Conservation (phyloP, 108 stramenopile species). For the Fragilaria radians region DNA sequence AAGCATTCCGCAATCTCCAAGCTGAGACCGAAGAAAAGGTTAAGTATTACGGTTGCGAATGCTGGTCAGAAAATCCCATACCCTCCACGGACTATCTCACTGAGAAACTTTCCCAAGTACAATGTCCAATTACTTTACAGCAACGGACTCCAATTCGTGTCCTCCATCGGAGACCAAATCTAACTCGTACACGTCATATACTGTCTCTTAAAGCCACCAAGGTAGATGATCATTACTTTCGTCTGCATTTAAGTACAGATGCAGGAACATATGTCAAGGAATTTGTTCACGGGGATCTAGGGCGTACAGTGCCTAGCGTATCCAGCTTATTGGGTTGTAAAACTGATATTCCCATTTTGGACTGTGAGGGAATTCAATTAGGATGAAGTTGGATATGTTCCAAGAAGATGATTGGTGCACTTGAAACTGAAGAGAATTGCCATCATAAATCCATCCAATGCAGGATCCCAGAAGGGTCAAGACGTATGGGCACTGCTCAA, state of each 20-base stretch:
- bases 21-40: constrained; percentile 75
- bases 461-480: too few relatives aligned
- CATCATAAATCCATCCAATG: too few relatives aligned
- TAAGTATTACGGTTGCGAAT: constrained; percentile 74
- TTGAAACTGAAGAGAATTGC: too few relatives aligned
- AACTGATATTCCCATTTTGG: constrained; percentile 66
- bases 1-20: constrained; percentile 49
- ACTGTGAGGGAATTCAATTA: constrained; percentile 69
- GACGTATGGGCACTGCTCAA: too few relatives aligned
- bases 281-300: constrained; percentile 83
- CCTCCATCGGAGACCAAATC: constrained; percentile 65
- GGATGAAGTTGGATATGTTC: not conserved
- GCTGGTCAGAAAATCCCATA: constrained; percentile 48
- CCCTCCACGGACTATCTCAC: constrained; percentile 15
- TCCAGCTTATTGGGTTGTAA: constrained; percentile 59
- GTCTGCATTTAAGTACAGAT: constrained; percentile 49
- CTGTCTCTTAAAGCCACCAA: constrained; percentile 31
- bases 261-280: constrained; percentile 89
- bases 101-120: not conserved
- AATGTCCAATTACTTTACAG: constrained; percentile 16
- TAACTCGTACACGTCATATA: constrained; percentile 42
- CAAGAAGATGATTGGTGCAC: too few relatives aligned
- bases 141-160: constrained; percentile 79
- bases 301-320: constrained; percentile 66
- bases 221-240: constrained; percentile 70